Percentiles rank a stretch among this genome's conserved stretches.
These are phyloP conservation scores for Zizania palustris DNA, from an alignment of 202 grass and related monocot genomes.

Conservation along the genomic window DNA sequence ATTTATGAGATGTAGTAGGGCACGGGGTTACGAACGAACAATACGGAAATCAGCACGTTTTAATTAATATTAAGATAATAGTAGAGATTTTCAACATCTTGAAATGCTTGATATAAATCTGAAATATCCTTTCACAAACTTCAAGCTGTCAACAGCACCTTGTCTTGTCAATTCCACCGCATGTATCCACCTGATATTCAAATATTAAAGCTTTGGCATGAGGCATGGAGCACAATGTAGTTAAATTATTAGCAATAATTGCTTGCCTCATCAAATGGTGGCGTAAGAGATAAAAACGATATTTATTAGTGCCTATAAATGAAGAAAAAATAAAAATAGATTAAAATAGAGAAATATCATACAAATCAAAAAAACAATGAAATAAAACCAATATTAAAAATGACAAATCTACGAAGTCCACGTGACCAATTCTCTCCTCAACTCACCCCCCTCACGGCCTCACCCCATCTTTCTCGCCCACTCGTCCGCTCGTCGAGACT, in stretches of 20 bases:
- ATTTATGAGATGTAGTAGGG: too few relatives aligned
- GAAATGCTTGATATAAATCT: slow-evolving; percentile 91
- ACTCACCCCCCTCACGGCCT: too few relatives aligned
- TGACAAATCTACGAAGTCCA: too few relatives aligned
- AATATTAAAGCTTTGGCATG: slow-evolving; percentile 44
- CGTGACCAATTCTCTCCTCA: too few relatives aligned
- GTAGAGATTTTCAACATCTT: slow-evolving; percentile 61
- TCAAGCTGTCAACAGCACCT: slow-evolving; percentile 94
- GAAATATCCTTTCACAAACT: slow-evolving; percentile 73
- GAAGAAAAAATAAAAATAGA: too few relatives aligned
- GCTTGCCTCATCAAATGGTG: slow-evolving; percentile 93
- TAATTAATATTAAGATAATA: too few relatives aligned
- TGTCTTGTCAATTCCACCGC: slow-evolving; percentile 97
- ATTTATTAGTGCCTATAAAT: too few relatives aligned
- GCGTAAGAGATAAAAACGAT: not conserved
- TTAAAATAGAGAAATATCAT: too few relatives aligned
- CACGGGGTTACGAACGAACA: too few relatives aligned
- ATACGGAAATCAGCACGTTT: too few relatives aligned
- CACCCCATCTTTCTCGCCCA: not conserved
- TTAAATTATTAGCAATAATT: slow-evolving; percentile 29
- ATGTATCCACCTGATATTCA: slow-evolving; percentile 83
- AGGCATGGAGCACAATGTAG: slow-evolving; percentile 20
- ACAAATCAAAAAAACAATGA: too few relatives aligned
- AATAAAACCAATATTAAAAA: too few relatives aligned
- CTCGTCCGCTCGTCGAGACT: not conserved